These are phyloP conservation scores for Tricholoma saponaceum DNA, from an alignment of 768 basidiomycete genomes.

Conservation along the genomic window DNA sequence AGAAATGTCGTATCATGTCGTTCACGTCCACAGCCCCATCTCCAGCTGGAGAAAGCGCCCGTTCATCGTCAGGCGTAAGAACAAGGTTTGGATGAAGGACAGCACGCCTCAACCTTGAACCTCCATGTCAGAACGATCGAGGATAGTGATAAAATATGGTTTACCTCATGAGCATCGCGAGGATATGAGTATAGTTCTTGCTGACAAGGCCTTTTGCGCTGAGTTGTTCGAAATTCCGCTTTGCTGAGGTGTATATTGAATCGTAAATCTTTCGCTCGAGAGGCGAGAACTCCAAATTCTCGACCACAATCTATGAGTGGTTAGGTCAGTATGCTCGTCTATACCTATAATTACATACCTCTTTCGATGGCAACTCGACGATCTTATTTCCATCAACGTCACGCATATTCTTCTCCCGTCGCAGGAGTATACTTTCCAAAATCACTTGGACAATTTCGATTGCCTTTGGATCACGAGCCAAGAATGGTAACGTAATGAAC, in stretches of 20 bases:
- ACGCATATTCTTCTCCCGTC: slow-evolving; percentile 91
- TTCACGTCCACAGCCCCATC: slow-evolving; percentile 52
- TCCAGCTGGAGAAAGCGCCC: slow-evolving; percentile 29
- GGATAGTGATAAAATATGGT: slow-evolving; percentile 15
- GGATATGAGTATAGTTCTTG: slow-evolving; percentile 82
- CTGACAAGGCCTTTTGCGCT: slow-evolving; percentile 74
- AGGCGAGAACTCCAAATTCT: slow-evolving; percentile 75
- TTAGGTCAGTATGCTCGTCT: not conserved
- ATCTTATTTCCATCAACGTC: slow-evolving; percentile 84
- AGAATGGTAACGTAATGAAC: slow-evolving; percentile 89
- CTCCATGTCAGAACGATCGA: not conserved
- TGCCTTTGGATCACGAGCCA: slow-evolving; percentile 86
- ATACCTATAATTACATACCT: slow-evolving; percentile 37
- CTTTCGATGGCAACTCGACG: slow-evolving; percentile 84
- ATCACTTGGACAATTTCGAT: slow-evolving; percentile 96
- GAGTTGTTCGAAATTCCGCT: slow-evolving; percentile 74
- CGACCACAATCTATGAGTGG: slow-evolving; percentile 51
- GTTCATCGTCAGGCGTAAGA: slow-evolving; percentile 44
- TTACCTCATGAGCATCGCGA: slow-evolving; percentile 93
- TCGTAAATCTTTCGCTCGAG: slow-evolving; percentile 87
- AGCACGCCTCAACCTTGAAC: slow-evolving; percentile 56
- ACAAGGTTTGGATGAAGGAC: slow-evolving; percentile 90
- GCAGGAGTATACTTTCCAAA: slow-evolving; percentile 79
- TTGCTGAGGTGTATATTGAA: slow-evolving; percentile 76
- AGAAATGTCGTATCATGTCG: slow-evolving; percentile 53